Conservation (phyloP, 2,329 filamentous ascomycete species). For the Colletotrichum lindemuthianum region DNA sequence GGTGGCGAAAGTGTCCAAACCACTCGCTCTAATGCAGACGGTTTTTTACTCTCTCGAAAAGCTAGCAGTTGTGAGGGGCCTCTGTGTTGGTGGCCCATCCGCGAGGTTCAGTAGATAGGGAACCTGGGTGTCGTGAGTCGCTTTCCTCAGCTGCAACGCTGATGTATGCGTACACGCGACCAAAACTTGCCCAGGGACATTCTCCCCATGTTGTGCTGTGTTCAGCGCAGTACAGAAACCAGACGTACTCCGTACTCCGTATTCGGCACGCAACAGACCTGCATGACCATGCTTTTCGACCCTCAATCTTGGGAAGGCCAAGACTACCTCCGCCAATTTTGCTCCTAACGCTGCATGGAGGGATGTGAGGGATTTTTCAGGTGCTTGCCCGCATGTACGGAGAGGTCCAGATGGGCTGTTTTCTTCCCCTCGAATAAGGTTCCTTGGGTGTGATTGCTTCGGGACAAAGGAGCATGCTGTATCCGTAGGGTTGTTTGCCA, state of each 20-base stretch:
- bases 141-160: too few species aligned
- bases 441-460: constrained; percentile 26
- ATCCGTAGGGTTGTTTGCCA: constrained; percentile 7
- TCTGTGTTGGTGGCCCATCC: too few species aligned
- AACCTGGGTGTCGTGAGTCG: too few species aligned
- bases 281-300: background rate
- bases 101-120: too few species aligned
- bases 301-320: background rate
- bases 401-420: constrained; percentile 18
- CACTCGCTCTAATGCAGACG: background rate
- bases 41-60: too few species aligned
- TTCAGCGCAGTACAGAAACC: background rate
- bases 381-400: constrained; percentile 1
- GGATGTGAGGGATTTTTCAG: constrained; percentile 27
- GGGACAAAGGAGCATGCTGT: constrained; percentile 23
- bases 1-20: background rate
- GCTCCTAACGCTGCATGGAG: constrained; percentile 15
- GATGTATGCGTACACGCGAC: too few species aligned
- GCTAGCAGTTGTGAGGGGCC: too few species aligned
- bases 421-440: constrained; percentile 3
- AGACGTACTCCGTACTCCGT: constrained; percentile 3
- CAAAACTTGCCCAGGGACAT: background rate
- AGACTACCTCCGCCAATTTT: constrained; percentile 16
- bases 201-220: too few species aligned
- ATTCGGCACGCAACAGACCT: background rate